Conservation (phyloP, 2,329 filamentous ascomycete genomes). For the Cytospora mali region DNA sequence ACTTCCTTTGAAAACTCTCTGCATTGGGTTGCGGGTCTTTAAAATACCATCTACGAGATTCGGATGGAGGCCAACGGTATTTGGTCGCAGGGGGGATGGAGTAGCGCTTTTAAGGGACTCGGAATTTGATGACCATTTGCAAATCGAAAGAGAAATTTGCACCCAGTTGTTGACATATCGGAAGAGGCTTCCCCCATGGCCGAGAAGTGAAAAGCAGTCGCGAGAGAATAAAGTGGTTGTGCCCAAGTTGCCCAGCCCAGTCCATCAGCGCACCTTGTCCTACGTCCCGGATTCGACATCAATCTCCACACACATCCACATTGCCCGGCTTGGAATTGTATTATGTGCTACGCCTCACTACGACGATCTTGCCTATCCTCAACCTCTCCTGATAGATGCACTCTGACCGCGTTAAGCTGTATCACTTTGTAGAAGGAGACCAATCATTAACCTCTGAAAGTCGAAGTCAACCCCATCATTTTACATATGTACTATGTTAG, state of each 20-base stretch:
- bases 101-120: slow-evolving; percentile 27
- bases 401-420: not conserved
- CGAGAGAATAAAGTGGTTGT: not conserved
- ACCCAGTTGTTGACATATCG: slow-evolving; percentile 3
- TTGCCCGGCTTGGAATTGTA: not conserved
- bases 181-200: not conserved
- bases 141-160: slow-evolving; percentile 28
- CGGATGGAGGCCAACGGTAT: slow-evolving; percentile 30
- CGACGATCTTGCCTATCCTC: not conserved
- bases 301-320: not conserved
- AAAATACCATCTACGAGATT: slow-evolving; percentile 29
- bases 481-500: not conserved
- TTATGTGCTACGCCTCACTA: not conserved
- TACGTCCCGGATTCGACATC: not conserved
- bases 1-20: slow-evolving; percentile 36
- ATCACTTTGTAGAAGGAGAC: not conserved
- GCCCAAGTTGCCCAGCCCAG: not conserved
- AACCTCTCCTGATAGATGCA: not conserved
- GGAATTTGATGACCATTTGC: slow-evolving; percentile 24
- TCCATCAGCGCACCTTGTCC: not conserved
- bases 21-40: slow-evolving; percentile 39
- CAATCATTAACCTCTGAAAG: not conserved
- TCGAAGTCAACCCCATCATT: not conserved
- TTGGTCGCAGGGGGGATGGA: slow-evolving; percentile 29
- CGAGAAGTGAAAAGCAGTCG: not conserved